phyloP scores from a whole-genome alignment of 495 filamentous ascomycete genomes.

The Talaromyces adpressus region DNA sequence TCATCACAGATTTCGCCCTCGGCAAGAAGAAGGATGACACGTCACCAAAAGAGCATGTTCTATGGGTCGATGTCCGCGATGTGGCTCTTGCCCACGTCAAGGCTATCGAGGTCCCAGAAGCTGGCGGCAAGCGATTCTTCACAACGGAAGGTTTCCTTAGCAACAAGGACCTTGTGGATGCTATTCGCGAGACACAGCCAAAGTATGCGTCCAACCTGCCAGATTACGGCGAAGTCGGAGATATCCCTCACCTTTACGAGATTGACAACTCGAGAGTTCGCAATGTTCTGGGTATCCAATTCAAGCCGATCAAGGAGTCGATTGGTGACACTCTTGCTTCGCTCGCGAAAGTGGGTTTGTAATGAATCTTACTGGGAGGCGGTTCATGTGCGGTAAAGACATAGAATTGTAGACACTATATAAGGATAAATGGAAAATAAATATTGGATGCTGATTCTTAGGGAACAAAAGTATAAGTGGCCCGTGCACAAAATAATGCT shows the following conservation, averaged over 20 bases:
- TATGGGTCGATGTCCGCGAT: conserved; percentile 66
- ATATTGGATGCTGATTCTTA: background rate
- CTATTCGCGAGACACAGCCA: conserved; percentile 58
- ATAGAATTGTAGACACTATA: background rate
- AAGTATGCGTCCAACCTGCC: conserved; percentile 53
- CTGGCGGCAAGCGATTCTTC: conserved; percentile 66
- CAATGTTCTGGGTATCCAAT: conserved; percentile 54
- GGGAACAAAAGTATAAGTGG: background rate
- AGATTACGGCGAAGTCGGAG: conserved; percentile 33
- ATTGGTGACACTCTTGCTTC: conserved; percentile 51
- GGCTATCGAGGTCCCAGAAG: conserved; percentile 60
- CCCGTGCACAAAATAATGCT: background rate
- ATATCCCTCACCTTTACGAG: conserved; percentile 32
- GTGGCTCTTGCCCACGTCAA: conserved; percentile 65
- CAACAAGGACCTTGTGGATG: conserved; percentile 58
- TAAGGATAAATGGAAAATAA: background rate
- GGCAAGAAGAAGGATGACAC: conserved; percentile 61
- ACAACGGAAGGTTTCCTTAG: conserved; percentile 54
- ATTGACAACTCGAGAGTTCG: conserved; percentile 47
- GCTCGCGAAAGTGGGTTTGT: conserved; percentile 41
- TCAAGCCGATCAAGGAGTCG: conserved; percentile 44
- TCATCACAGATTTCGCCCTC: conserved; percentile 45
- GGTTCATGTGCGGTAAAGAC: background rate
- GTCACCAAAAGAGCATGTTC: conserved; percentile 45
- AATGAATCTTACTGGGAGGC: background rate